Base-by-base conservation (phyloP, 1,284 basidiomycete species). In the Ustilago nuda region DNA sequence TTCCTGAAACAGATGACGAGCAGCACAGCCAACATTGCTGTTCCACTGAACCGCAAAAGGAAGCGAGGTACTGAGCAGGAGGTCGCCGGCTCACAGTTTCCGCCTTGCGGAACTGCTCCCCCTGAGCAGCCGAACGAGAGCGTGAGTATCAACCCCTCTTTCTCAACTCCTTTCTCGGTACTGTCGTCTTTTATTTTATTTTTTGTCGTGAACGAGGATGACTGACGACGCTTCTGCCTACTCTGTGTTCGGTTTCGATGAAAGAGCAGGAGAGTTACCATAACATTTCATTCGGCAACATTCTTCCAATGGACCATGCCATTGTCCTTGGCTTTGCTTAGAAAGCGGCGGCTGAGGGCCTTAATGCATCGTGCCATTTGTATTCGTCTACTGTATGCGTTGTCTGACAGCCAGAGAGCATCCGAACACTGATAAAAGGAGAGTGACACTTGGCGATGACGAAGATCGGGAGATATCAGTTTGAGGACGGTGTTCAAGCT, bases 271-370 rank as follows among this genome's bases (percentile, higher is more conserved):
- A 61, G 30, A 19, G 30, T 8, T 61, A 62, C 39, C 39, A 39
- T 7, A 12, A 66, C 58, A 30, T 76, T 5, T 61, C 73, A 8
- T 72, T 67, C 32, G 52, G 15, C 45, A 76, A 76, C 54, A 68
- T 76, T 17, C 13, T 76, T 5, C 57, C 68, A 3, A 60, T 58
- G 35, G 68, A 72, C 11, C 73, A 76, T 19, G 73, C 73, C 11
- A 27, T 58, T 9, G 36, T 60, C 0, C 51, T 76, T 1, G 57
- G 57, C 13, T 61, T 68, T 39, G 37, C 46, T 5, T 62, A 36
- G 32, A 43, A 45, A 11, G 43, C 15, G 23, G 23, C 3, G 23
- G 23, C 23, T 27, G 23, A 3, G 3, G 19, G 17, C 19, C 7
- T 9, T 17, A 19, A 45, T 15, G 43, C 43, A 15, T 8, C 11